Conservation (phyloP, 2,329 filamentous ascomycete species). For the Aspergillus viridinutans region DNA sequence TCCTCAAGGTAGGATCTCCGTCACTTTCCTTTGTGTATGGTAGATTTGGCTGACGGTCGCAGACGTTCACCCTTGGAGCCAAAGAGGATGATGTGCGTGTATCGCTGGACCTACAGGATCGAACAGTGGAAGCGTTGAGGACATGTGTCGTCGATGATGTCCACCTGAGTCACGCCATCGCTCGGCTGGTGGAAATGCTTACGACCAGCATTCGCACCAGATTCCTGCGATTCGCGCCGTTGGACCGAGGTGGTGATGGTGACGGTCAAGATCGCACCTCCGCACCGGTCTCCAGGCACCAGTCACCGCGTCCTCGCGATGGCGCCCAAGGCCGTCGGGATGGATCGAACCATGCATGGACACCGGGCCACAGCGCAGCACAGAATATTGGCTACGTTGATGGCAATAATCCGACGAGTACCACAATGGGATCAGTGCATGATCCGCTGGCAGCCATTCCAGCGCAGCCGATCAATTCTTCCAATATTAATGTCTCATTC, state of each 20-base stretch:
- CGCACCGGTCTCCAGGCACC: conserved; percentile 29
- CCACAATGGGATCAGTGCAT: conserved; percentile 26
- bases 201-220: conserved; percentile 55
- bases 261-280: conserved; percentile 36
- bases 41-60: conserved; percentile 4
- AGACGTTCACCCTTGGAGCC: conserved; percentile 60
- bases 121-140: conserved; percentile 55
- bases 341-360: conserved; percentile 23
- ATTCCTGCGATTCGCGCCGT: conserved; percentile 55
- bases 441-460: conserved; percentile 43
- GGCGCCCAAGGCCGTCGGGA: conserved; percentile 22
- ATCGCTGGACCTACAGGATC: conserved; percentile 55
- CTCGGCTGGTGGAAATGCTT: conserved; percentile 56
- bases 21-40: neutral
- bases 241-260: conserved; percentile 43
- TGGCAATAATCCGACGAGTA: conserved; percentile 18
- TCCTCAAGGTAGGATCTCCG: conserved; percentile 51
- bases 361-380: conserved; percentile 16
- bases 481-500: conserved; percentile 43
- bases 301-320: conserved; percentile 36
- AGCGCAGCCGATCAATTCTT: conserved; percentile 42
- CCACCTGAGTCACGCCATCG: conserved; percentile 59
- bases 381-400: conserved; percentile 25
- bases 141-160: conserved; percentile 63
- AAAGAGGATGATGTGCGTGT: conserved; percentile 59